phyloP scores from a whole-genome alignment of 2,329 filamentous ascomycete genomes.

The Teratosphaeria zuluensis region DNA sequence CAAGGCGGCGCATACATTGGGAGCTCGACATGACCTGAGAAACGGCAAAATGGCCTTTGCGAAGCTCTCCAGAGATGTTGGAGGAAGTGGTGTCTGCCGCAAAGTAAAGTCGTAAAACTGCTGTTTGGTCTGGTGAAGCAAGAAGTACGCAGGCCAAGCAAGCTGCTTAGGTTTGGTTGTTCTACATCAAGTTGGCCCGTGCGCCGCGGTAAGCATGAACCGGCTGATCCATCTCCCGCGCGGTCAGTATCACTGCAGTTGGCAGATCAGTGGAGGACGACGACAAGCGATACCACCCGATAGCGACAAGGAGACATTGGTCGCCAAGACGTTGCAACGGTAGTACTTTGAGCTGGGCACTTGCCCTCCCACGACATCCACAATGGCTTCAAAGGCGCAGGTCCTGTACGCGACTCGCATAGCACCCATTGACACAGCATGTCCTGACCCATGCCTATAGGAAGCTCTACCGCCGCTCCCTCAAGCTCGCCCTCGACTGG shows the following conservation, averaged over 20 bases:
- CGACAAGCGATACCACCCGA: not conserved
- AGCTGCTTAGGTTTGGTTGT: not conserved
- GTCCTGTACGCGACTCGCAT: conserved; percentile 19
- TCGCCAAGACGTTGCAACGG: not conserved
- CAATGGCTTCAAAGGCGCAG: conserved; percentile 31
- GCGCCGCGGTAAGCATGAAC: not conserved
- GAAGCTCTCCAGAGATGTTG: conserved; percentile 12
- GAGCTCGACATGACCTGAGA: conserved; percentile 27
- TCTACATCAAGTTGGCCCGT: not conserved
- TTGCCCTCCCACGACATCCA: conserved; percentile 8
- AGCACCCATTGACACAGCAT: conserved; percentile 1
- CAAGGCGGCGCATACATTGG: conserved; percentile 28
- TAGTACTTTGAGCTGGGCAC: conserved; percentile 3
- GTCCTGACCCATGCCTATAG: conserved; percentile 30
- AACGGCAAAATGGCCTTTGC: conserved; percentile 18
- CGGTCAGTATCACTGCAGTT: not conserved
- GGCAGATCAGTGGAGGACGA: not conserved
- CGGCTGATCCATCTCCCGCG: not conserved
- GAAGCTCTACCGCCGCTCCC: conserved; percentile 75
- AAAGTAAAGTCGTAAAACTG: conserved; percentile 3
- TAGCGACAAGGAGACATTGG: not conserved
- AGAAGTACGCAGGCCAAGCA: not conserved
- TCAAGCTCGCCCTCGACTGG: conserved; percentile 95
- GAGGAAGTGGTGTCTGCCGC: conserved; percentile 1
- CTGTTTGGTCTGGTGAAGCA: not conserved